phyloP scores from a whole-genome alignment of 768 basidiomycete species.

The Russula virescens region DNA sequence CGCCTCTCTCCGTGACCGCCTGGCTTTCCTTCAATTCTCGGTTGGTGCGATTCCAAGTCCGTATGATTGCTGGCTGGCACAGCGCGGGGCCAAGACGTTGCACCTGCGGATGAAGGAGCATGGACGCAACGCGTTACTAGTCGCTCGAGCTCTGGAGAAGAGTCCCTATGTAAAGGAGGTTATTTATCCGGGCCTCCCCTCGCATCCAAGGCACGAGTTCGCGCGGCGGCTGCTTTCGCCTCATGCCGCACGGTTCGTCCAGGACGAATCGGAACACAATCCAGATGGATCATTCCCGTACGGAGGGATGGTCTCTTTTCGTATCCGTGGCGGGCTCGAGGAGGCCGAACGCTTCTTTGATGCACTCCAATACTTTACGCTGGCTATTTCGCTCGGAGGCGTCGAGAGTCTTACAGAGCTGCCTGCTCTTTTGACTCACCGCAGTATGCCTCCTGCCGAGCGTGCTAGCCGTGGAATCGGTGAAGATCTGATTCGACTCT shows the following conservation, averaged over 20 bases:
- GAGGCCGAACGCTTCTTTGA: constrained; percentile 67
- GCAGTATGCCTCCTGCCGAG: constrained; percentile 62
- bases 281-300: too few relatives aligned
- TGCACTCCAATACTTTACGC: constrained; percentile 57
- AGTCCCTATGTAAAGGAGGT: constrained; percentile 66
- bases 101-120: constrained; percentile 83
- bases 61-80: constrained; percentile 86
- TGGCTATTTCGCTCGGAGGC: constrained; percentile 88
- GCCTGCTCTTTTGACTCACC: constrained; percentile 88
- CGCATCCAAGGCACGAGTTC: too few relatives aligned
- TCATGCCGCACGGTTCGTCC: constrained; percentile 63
- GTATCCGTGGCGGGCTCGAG: constrained; percentile 45
- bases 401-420: constrained; percentile 89
- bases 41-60: constrained; percentile 80
- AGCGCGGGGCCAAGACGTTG: constrained; percentile 88
- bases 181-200: constrained; percentile 85
- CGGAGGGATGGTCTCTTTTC: constrained; percentile 83
- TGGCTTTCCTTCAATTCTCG: constrained; percentile 89
- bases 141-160: constrained; percentile 54
- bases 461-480: constrained; percentile 69
- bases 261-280: constrained; percentile 30
- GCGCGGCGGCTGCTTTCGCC: constrained; percentile 60
- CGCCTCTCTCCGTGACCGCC: constrained; percentile 41
- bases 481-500: constrained; percentile 72
- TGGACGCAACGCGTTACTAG: constrained; percentile 82